phyloP scores from a whole-genome alignment of 1,139 yeast species.

The Candida frijolesensis region DNA sequence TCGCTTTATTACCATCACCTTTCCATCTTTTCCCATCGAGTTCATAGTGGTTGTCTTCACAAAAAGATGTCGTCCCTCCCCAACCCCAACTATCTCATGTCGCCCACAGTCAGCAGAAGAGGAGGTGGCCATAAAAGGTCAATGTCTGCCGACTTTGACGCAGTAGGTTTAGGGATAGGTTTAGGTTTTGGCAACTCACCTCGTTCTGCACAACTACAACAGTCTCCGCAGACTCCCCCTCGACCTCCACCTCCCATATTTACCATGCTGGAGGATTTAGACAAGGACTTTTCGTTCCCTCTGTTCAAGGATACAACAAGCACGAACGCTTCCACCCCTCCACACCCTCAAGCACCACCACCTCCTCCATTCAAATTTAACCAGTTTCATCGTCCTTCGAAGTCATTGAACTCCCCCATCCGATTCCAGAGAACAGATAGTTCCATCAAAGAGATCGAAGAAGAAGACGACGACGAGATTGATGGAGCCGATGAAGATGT shows the following conservation, averaged over 20 bases:
- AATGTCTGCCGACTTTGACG: constrained; percentile 72
- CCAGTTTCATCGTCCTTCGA: constrained; percentile 10
- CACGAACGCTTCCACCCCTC: not conserved
- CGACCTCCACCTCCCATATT: constrained; percentile 6
- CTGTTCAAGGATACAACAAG: constrained; percentile 13
- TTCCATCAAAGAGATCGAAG: constrained; percentile 30
- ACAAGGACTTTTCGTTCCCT: constrained; percentile 38
- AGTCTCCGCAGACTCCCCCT: constrained; percentile 2
- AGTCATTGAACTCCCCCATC: constrained; percentile 38
- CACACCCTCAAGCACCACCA: constrained; percentile 5
- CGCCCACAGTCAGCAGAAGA: constrained; percentile 30
- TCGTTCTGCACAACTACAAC: constrained; percentile 9
- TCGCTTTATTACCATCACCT: not conserved
- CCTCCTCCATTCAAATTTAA: constrained; percentile 6
- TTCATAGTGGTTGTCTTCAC: not conserved
- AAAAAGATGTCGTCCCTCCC: constrained; percentile 20
- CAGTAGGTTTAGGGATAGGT: constrained; percentile 36
- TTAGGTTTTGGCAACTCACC: constrained; percentile 31
- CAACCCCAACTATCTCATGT: constrained; percentile 13
- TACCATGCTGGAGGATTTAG: constrained; percentile 19
- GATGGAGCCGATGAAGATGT: constrained; percentile 7
- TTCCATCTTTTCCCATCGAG: not conserved
- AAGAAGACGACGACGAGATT: constrained; percentile 24
- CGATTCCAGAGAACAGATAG: constrained; percentile 20
- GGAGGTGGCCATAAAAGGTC: constrained; percentile 70